These are phyloP conservation scores for Westerdykella aurantiaca DNA, from an alignment of 2,329 filamentous ascomycete species.

Conservation along the genomic window DNA sequence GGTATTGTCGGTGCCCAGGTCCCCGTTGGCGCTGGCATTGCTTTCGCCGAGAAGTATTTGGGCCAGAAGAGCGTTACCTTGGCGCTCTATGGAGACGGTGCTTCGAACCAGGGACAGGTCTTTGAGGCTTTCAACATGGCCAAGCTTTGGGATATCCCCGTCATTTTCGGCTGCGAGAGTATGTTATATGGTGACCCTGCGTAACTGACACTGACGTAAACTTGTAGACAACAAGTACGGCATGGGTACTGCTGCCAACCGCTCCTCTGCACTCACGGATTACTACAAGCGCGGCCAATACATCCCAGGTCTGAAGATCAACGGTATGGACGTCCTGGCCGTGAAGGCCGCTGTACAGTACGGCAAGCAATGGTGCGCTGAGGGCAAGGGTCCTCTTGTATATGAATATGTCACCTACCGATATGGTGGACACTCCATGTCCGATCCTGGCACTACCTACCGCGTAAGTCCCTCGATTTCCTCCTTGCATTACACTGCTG, in stretches of 20 bases:
- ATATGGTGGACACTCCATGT: slow-evolving; percentile 99
- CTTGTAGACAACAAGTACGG: slow-evolving; percentile 97
- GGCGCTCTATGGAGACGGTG: slow-evolving; percentile 94
- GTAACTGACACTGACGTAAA: slow-evolving; percentile 12
- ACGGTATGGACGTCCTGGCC: slow-evolving; percentile 98
- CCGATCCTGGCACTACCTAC: slow-evolving; percentile 98
- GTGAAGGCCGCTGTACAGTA: slow-evolving; percentile 95
- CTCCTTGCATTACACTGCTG: slow-evolving; percentile 5
- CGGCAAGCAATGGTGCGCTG: slow-evolving; percentile 78
- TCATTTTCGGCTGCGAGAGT: slow-evolving; percentile 98
- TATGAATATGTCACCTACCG: slow-evolving; percentile 99
- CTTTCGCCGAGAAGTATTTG: slow-evolving; percentile 94
- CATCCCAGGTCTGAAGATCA: slow-evolving; percentile 98
- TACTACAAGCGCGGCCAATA: slow-evolving; percentile 99
- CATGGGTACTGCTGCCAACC: slow-evolving; percentile 95
- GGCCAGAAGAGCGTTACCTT: slow-evolving; percentile 79
- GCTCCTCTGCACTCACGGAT: slow-evolving; percentile 91
- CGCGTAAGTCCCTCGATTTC: slow-evolving; percentile 43
- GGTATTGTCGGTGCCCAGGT: slow-evolving; percentile 99
- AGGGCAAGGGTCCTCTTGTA: slow-evolving; percentile 87
- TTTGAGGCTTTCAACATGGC: slow-evolving; percentile 99
- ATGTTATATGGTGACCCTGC: slow-evolving; percentile 40
- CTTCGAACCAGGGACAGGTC: slow-evolving; percentile 97
- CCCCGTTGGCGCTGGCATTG: slow-evolving; percentile 90
- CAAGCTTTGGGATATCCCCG: slow-evolving; percentile 94